Conservation (phyloP, 2,329 filamentous ascomycete species). For the Pseudogymnoascus sp. region DNA sequence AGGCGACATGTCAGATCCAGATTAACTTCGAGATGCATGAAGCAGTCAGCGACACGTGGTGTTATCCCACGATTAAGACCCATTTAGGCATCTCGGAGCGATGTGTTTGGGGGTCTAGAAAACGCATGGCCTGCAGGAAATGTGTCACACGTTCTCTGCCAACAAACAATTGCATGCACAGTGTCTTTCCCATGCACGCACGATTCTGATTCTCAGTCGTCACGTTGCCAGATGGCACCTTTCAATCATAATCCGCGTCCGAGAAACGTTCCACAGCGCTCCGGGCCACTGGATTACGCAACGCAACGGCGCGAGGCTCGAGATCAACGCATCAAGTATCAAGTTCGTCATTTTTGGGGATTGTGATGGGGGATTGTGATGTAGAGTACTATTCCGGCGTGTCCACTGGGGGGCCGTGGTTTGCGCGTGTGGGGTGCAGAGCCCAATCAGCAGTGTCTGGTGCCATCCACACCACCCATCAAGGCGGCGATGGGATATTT, state of each 20-base stretch:
- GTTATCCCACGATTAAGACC: not conserved
- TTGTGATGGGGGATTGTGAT: not conserved
- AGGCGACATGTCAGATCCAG: conserved; percentile 1
- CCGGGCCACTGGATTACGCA: not conserved
- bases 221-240: not conserved
- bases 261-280: not conserved
- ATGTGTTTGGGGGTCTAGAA: not conserved
- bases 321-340: not conserved
- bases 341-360: not conserved
- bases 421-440: not conserved
- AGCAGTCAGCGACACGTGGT: conserved; percentile 5
- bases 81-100: not conserved
- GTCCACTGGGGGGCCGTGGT: not conserved
- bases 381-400: not conserved
- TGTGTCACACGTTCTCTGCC: not conserved
- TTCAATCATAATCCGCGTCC: not conserved
- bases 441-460: not conserved
- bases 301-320: not conserved
- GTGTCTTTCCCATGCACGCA: not conserved
- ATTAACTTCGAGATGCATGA: not conserved
- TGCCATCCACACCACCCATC: conserved; percentile 1
- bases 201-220: not conserved
- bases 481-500: not conserved
- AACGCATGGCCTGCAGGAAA: not conserved
- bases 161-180: not conserved